Conservation (phyloP, 2,329 filamentous ascomycete genomes). For the Colletotrichum salicis region DNA sequence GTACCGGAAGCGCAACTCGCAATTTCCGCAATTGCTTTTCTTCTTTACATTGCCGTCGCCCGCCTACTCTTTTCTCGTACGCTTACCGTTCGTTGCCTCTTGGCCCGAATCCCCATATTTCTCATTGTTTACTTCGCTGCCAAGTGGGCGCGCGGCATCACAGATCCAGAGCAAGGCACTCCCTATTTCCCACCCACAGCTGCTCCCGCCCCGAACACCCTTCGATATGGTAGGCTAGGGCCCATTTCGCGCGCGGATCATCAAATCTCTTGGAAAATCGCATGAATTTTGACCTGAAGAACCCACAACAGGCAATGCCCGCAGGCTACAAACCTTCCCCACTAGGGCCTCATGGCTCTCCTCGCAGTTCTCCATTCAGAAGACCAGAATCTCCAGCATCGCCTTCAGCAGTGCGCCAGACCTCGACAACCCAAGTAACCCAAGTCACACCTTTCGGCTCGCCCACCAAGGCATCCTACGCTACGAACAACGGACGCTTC, state of each 20-base stretch:
- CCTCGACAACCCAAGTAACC: slow-evolving; percentile 39
- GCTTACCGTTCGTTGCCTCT: not conserved
- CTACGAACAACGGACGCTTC: slow-evolving; percentile 43
- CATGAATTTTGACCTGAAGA: slow-evolving; percentile 34
- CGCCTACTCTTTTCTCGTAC: not conserved
- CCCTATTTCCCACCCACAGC: slow-evolving; percentile 26
- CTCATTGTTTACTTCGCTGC: slow-evolving; percentile 34
- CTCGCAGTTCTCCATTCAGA: slow-evolving; percentile 73
- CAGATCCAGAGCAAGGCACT: slow-evolving; percentile 32
- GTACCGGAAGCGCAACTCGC: not conserved
- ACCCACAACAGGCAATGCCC: slow-evolving; percentile 60
- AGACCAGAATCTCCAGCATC: slow-evolving; percentile 72
- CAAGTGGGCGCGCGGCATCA: slow-evolving; percentile 29
- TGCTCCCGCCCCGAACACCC: slow-evolving; percentile 9
- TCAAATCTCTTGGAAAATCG: slow-evolving; percentile 18
- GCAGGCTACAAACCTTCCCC: slow-evolving; percentile 76
- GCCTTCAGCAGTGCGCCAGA: slow-evolving; percentile 72
- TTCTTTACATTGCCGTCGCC: slow-evolving; percentile 5
- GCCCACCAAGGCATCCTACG: slow-evolving; percentile 59
- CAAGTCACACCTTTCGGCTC: slow-evolving; percentile 68
- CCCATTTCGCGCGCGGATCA: slow-evolving; percentile 22
- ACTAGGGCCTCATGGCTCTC: slow-evolving; percentile 73
- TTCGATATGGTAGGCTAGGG: slow-evolving; percentile 31
- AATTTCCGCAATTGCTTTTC: slow-evolving; percentile 7
- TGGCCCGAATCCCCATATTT: slow-evolving; percentile 27